Percentiles rank a stretch among this genome's conserved stretches.
Evolutionary conservation across 2,329 filamentous ascomycete species (phyloP).

Genomic region (Dryadomyces quercus-mongolicae): DNA sequence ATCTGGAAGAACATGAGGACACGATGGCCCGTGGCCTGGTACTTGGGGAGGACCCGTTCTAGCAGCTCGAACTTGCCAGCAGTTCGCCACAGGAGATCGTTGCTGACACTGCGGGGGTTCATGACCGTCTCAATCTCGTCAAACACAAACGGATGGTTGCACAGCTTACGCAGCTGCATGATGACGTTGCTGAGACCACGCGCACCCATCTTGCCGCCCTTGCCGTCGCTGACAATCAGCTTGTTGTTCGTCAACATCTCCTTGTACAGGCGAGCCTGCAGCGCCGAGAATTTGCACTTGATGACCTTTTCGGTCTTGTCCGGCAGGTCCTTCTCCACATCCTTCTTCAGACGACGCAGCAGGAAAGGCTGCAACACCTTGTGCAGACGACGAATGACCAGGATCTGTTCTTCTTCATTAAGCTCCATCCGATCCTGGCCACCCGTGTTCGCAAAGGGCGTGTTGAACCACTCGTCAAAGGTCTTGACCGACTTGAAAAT

Average conservation of each 20-base stretch:
- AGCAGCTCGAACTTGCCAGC: constrained; percentile 95
- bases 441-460: constrained; percentile 95
- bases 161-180: constrained; percentile 97
- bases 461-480: constrained; percentile 99
- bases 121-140: constrained; percentile 97
- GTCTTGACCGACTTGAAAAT: constrained; percentile 99
- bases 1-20: constrained; percentile 99
- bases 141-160: constrained; percentile 98
- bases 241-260: constrained; percentile 95
- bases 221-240: constrained; percentile 86
- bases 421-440: constrained; percentile 98
- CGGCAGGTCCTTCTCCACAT: constrained; percentile 96
- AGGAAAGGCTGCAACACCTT: constrained; percentile 96
- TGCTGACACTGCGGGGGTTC: constrained; percentile 79
- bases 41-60: constrained; percentile 87
- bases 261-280: constrained; percentile 91
- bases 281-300: constrained; percentile 94
- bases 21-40: constrained; percentile 79
- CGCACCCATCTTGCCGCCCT: constrained; percentile 87
- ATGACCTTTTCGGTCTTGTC: constrained; percentile 99
- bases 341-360: constrained; percentile 95
- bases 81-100: constrained; percentile 90
- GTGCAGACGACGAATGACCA: constrained; percentile 95
- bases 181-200: constrained; percentile 98
- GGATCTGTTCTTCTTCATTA: constrained; percentile 97